Evolutionary conservation across 75 land plant species (phyloP), one percentile per base, ranked within the genome.

Genomic region (Sequoia sempervirens): DNA sequence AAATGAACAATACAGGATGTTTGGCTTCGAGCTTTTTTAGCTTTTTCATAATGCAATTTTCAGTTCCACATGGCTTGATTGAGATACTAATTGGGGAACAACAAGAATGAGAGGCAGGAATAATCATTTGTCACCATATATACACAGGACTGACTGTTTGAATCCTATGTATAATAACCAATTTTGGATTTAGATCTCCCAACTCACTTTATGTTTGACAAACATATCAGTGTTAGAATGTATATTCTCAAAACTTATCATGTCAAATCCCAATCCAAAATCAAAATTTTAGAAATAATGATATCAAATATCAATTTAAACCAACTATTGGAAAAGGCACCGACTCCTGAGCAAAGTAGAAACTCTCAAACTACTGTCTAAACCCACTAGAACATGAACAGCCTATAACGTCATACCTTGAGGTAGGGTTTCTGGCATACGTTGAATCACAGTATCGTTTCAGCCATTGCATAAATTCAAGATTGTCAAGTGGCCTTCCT

Each of bases 381-480:
- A 75, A 78, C 45, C 47, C 45, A 45, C 45, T 45, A 45, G 23
- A 78, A 43, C 80, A 45, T n/a, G 46, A 78, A 45, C 46, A 45
- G 26, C 26, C 28, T 45, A 36, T 45, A 8, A 83, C 72, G 28
- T 82, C 87, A 93, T 92, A 70, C 87, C 73, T 86, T 80, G 18
- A 70, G 12, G 45, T 46, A 13, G 5, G 26, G 41, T 82, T 82
- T 86, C 85, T 81, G n/a, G 45, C 72, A 70, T 69, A 83, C 13
- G 86, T 47, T 10, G 87, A 88, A 64, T 89, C 91, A 66, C 91
- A 89, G 47, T 89, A 89, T 54, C 91, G 82, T 82, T 89, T 89
- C 89, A 89, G 80, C 91, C 91, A 89, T 83, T 89, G 91, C 83
- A 89, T 80, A 73, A 89, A 89, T 72, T 89, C 91, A 82, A 89